phyloP scores from a whole-genome alignment of 805 yeast species.

The Candida maltosa region DNA sequence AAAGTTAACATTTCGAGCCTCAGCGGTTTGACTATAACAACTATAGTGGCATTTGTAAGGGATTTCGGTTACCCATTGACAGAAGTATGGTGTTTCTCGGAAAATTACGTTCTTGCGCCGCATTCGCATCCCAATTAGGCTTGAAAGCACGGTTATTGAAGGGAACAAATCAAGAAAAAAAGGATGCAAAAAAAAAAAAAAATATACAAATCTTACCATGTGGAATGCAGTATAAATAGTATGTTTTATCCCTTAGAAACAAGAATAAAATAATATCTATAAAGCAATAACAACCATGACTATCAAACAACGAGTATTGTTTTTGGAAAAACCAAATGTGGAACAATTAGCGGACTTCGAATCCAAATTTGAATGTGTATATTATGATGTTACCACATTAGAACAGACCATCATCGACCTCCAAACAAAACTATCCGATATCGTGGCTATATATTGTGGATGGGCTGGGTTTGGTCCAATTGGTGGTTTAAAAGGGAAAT shows the following conservation, averaged over 20 bases:
- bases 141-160: too few species aligned
- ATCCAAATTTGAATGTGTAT: constrained; percentile 32
- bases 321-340: constrained; percentile 48
- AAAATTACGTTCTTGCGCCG: too few species aligned
- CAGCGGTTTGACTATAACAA: too few species aligned
- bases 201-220: neutral
- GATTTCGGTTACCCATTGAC: too few species aligned
- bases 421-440: constrained; percentile 33
- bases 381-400: constrained; percentile 39
- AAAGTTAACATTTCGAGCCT: too few species aligned
- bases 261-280: too few species aligned
- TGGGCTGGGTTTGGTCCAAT: constrained; percentile 51
- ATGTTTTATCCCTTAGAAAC: too few species aligned
- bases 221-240: neutral
- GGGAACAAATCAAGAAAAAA: too few species aligned
- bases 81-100: too few species aligned
- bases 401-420: constrained; percentile 42
- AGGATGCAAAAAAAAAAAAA: neutral
- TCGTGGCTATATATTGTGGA: constrained; percentile 58
- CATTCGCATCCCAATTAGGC: too few species aligned
- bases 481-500: constrained; percentile 49
- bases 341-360: constrained; percentile 42
- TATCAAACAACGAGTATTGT: constrained; percentile 37
- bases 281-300: too few species aligned
- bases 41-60: too few species aligned